phyloP scores from a whole-genome alignment of 352 stramenopile genomes.

The Globisporangium nagaii region DNA sequence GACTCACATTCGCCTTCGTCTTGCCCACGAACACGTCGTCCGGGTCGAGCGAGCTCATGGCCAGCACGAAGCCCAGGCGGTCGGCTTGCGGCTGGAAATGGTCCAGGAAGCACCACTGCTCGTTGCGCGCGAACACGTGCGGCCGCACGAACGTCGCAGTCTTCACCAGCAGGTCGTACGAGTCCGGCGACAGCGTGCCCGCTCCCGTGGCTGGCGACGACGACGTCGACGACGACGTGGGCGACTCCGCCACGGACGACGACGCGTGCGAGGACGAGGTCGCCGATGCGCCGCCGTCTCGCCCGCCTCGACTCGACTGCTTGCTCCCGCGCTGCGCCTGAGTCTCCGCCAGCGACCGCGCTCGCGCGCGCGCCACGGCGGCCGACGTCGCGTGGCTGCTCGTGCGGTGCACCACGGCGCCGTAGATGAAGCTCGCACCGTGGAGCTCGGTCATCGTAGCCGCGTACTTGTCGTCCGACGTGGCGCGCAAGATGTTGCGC shows the following conservation, averaged over 20 bases:
- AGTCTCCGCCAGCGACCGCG: no score
- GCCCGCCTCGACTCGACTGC: no score
- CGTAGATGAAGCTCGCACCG: slow-evolving; percentile 42
- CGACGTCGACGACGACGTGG: not conserved
- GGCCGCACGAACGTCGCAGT: slow-evolving; percentile 39
- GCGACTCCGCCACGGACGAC: not conserved
- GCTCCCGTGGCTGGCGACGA: not conserved
- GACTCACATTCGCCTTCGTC: slow-evolving; percentile 26
- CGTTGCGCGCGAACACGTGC: slow-evolving; percentile 35
- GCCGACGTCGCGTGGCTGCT: slow-evolving; percentile 12
- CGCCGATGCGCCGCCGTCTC: not conserved
- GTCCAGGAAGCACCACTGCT: slow-evolving; percentile 45
- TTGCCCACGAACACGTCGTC: slow-evolving; percentile 51
- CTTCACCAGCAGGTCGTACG: slow-evolving; percentile 29
- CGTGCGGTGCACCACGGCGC: slow-evolving; percentile 32
- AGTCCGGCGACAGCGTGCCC: not conserved
- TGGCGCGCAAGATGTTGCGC: slow-evolving; percentile 20
- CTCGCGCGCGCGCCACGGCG: not conserved
- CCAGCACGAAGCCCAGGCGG: slow-evolving; percentile 22
- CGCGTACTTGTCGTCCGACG: slow-evolving; percentile 27
- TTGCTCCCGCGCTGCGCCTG: not conserved
- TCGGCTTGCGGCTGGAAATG: slow-evolving; percentile 11
- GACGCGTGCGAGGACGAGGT: not conserved
- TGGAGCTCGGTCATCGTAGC: slow-evolving; percentile 38
- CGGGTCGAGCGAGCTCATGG: slow-evolving; percentile 31